Percentiles rank a stretch among this genome's conserved stretches.
Evolutionary conservation across 2,329 filamentous ascomycete species (phyloP).

Genomic region (Talaromyces sp.): DNA sequence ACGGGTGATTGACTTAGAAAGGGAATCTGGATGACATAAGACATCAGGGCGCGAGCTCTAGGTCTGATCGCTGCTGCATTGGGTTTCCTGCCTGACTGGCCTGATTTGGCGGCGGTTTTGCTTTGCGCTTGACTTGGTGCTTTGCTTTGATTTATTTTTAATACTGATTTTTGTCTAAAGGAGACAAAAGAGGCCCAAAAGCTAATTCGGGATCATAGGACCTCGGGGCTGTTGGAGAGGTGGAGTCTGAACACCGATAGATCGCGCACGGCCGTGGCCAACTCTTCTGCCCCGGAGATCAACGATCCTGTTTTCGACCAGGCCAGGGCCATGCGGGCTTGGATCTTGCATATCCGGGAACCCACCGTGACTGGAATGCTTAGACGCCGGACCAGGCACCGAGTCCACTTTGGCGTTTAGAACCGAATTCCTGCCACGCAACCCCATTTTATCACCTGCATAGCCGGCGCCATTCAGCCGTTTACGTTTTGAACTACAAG

Average conservation of each 20-base stretch:
- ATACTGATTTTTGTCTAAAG: neutral
- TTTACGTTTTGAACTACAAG: slow-evolving; percentile 8
- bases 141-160: neutral
- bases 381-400: slow-evolving; percentile 31
- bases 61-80: too few species aligned
- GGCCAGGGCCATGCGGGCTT: slow-evolving; percentile 23
- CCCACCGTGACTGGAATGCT: slow-evolving; percentile 34
- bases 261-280: neutral
- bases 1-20: too few species aligned
- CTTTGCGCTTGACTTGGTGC: too few species aligned
- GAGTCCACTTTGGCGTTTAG: slow-evolving; percentile 29
- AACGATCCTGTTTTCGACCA: slow-evolving; percentile 6
- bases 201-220: too few species aligned
- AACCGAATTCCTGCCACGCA: slow-evolving; percentile 11
- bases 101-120: too few species aligned
- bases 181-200: too few species aligned
- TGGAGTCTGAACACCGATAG: neutral
- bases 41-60: too few species aligned
- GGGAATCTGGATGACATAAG: too few species aligned
- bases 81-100: too few species aligned
- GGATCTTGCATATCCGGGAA: slow-evolving; percentile 27
- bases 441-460: slow-evolving; percentile 36
- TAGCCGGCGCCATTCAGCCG: slow-evolving; percentile 30
- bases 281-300: neutral
- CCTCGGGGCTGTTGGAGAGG: too few species aligned